Evolutionary conservation across 2,329 filamentous ascomycete species (phyloP).

Genomic region (Paraconiothyrium brasiliense): DNA sequence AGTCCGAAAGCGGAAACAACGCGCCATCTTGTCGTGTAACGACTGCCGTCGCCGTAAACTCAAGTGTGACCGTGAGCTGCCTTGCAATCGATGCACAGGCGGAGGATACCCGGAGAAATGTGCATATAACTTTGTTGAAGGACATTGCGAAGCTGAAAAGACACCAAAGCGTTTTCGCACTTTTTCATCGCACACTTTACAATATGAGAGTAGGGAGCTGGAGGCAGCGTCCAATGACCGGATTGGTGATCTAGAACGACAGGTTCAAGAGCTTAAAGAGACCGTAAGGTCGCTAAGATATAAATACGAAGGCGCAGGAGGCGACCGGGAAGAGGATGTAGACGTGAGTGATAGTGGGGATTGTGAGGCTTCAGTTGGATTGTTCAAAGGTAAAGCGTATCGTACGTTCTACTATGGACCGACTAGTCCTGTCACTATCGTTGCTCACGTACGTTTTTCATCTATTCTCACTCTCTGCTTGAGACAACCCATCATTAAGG

Average conservation of each 20-base stretch:
- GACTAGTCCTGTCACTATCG: slow-evolving; percentile 44
- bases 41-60: slow-evolving; percentile 54
- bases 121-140: slow-evolving; percentile 38
- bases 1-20: slow-evolving; percentile 26
- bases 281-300: slow-evolving; percentile 7
- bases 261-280: slow-evolving; percentile 7
- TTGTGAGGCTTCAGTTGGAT: slow-evolving; percentile 24
- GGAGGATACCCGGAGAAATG: slow-evolving; percentile 49
- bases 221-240: not conserved
- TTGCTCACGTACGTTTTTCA: slow-evolving; percentile 26
- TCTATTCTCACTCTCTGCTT: not conserved
- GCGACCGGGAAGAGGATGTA: slow-evolving; percentile 7
- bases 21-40: slow-evolving; percentile 54
- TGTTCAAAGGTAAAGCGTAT: slow-evolving; percentile 52
- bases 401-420: slow-evolving; percentile 53
- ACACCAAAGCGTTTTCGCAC: not conserved
- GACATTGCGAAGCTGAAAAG: slow-evolving; percentile 4
- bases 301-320: not conserved
- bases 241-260: slow-evolving; percentile 14
- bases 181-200: no score
- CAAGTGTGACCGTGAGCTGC: slow-evolving; percentile 52
- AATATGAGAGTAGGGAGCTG: not conserved
- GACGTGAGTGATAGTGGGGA: slow-evolving; percentile 5
- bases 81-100: slow-evolving; percentile 52
- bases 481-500: slow-evolving; percentile 9